Evolutionary conservation across 495 filamentous ascomycete genomes (phyloP).

Genomic region (Pseudoneurospora amorphoporcata): DNA sequence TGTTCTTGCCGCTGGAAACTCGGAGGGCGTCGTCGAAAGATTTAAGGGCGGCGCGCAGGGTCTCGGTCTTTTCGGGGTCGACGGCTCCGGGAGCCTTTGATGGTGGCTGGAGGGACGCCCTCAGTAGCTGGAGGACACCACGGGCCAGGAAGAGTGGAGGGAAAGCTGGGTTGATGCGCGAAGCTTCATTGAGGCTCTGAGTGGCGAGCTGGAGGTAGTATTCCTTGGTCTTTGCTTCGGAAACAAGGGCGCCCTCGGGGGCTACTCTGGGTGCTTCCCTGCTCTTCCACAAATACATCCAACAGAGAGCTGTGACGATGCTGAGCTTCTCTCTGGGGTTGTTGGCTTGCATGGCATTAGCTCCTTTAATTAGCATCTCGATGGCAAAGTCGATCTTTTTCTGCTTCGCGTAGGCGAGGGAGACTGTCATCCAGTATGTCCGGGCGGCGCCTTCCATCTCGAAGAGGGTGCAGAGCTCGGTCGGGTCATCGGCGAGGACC

Average conservation of each 20-base stretch:
- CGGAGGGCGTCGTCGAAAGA: slow-evolving; percentile 88
- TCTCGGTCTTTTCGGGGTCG: slow-evolving; percentile 69
- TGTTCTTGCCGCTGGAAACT: slow-evolving; percentile 70
- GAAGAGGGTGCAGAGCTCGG: slow-evolving; percentile 84
- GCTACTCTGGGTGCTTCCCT: slow-evolving; percentile 74
- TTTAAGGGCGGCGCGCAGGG: slow-evolving; percentile 71
- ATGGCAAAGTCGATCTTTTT: slow-evolving; percentile 86
- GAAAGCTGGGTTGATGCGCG: slow-evolving; percentile 84
- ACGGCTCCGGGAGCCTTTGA: slow-evolving; percentile 54
- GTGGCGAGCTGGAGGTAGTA: slow-evolving; percentile 87
- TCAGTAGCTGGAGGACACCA: slow-evolving; percentile 78
- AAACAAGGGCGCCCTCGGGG: slow-evolving; percentile 45
- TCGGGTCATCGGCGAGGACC: slow-evolving; percentile 85
- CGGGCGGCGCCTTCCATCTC: slow-evolving; percentile 84
- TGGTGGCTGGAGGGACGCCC: slow-evolving; percentile 71
- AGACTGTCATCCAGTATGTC: slow-evolving; percentile 90
- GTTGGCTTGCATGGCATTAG: slow-evolving; percentile 59
- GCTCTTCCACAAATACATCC: slow-evolving; percentile 87
- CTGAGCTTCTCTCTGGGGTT: slow-evolving; percentile 76
- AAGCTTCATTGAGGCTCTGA: slow-evolving; percentile 81
- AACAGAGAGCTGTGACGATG: slow-evolving; percentile 74
- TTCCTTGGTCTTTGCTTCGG: slow-evolving; percentile 82
- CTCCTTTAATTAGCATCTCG: slow-evolving; percentile 79
- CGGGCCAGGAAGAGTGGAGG: slow-evolving; percentile 84
- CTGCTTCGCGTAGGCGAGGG: slow-evolving; percentile 95